These are phyloP conservation scores for Hordeum marinum DNA, from an alignment of 176 grass and related monocot species.

Conservation along the genomic window DNA sequence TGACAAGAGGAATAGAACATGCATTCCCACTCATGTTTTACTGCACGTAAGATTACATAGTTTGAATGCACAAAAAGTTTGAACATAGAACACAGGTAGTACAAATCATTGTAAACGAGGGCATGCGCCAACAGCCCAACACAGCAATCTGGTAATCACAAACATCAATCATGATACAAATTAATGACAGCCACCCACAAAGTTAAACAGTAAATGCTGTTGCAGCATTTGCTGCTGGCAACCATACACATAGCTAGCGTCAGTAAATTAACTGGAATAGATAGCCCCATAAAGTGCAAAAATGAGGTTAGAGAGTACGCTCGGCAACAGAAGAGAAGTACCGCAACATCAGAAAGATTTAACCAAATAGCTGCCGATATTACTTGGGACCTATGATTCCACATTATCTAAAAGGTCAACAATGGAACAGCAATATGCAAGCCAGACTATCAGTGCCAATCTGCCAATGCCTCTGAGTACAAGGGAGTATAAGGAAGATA, in stretches of 20 bases:
- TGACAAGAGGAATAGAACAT: neutral
- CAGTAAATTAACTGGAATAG: neutral
- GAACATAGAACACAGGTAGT: neutral
- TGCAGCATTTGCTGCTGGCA: neutral
- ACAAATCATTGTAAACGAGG: neutral
- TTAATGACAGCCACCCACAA: neutral
- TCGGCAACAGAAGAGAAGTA: neutral
- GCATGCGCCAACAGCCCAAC: neutral
- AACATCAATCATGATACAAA: neutral
- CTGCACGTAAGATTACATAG: neutral
- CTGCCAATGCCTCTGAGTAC: neutral
- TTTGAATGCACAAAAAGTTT: neutral
- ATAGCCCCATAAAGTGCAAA: neutral
- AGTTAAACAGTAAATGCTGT: neutral
- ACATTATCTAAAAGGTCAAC: neutral
- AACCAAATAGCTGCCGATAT: neutral
- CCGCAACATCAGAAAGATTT: neutral
- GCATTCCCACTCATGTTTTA: neutral
- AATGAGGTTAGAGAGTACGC: neutral
- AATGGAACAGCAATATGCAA: neutral
- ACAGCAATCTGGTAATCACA: neutral
- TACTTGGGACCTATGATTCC: neutral
- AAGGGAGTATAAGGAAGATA: neutral
- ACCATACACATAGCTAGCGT: neutral
- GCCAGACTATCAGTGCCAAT: neutral